Base-by-base conservation (phyloP, 1,284 basidiomycete species). In the Wallemia mellicola region DNA sequence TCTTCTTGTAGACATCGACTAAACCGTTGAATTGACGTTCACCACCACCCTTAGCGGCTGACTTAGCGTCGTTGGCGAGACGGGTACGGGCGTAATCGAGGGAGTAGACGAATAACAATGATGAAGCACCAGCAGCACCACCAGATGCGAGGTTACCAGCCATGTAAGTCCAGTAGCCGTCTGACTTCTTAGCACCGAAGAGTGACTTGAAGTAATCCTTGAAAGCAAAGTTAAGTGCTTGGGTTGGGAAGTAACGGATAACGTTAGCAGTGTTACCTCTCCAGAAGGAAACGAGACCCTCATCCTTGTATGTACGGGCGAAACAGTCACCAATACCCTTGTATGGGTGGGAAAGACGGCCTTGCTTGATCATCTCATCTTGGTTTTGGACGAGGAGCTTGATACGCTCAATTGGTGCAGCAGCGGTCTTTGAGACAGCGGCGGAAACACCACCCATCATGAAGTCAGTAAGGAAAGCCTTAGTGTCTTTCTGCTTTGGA, bases 381-480 rank as follows among this genome's bases (percentile, higher is more conserved):
- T 57, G 55, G 55, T 57, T 28, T 75, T 95, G 89, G 66, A 95
- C 85, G 71, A 95, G 76, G 69, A 95, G 81, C 81, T 77, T 96
- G 75, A 96, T 91, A 72, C 91, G 88, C 80, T 96, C 91, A 70
- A 96, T 95, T 75, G 92, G 91, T 63, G 91, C 91, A 67, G 91
- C 91, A 66, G 83, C 85, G 64, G 91, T 95, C 80, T 96, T 96
- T 61, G 91, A 83, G 72, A 95, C 86, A 66, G 91, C 89, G 55
- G 55, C 55, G 55, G 55, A 57, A 25, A 57, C 55, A 57, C 55
- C 55, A 28, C 55, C 55, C 55, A 57, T 57, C 55, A 57, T 48
- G 38, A 48, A 48, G 19, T 48, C 38, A 48, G 38, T 48, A 48
- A 48, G 38, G 38, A 48, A 48, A n/a, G 38, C 38, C 38, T 48